These are phyloP conservation scores for Auriscalpium microsporum DNA, from an alignment of 768 basidiomycete genomes.

Conservation along the genomic window DNA sequence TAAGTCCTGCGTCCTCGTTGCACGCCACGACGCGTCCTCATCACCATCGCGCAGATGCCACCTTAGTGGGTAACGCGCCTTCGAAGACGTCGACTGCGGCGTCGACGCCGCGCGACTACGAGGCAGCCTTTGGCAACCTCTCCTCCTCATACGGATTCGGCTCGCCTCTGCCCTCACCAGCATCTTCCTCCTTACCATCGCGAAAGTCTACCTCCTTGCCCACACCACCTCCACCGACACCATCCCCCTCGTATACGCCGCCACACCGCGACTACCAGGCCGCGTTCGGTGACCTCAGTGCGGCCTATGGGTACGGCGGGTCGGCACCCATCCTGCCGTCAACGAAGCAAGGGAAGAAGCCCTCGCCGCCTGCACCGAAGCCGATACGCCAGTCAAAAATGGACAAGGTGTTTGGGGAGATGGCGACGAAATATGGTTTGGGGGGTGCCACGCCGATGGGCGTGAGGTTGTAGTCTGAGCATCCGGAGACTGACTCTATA, in stretches of 20 bases:
- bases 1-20: no score
- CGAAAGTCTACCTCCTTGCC: no score
- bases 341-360: neutral
- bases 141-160: no score
- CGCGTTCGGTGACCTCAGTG: slow-evolving; percentile 20
- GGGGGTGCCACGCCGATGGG: neutral
- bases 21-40: no score
- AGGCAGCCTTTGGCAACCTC: no score
- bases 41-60: no score
- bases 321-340: slow-evolving; percentile 8
- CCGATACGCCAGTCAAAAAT: neutral
- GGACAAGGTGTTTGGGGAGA: neutral
- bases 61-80: no score
- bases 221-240: no score
- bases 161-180: no score
- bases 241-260: neutral
- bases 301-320: slow-evolving; percentile 19
- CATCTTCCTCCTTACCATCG: no score
- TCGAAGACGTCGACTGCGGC: no score
- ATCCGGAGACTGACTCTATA: neutral
- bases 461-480: neutral
- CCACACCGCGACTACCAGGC: slow-evolving; percentile 16
- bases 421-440: neutral
- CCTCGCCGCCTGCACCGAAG: neutral
- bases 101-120: no score